Evolutionary conservation across 2,329 filamentous ascomycete genomes (phyloP).

Genomic region (Paraphoma sp.): DNA sequence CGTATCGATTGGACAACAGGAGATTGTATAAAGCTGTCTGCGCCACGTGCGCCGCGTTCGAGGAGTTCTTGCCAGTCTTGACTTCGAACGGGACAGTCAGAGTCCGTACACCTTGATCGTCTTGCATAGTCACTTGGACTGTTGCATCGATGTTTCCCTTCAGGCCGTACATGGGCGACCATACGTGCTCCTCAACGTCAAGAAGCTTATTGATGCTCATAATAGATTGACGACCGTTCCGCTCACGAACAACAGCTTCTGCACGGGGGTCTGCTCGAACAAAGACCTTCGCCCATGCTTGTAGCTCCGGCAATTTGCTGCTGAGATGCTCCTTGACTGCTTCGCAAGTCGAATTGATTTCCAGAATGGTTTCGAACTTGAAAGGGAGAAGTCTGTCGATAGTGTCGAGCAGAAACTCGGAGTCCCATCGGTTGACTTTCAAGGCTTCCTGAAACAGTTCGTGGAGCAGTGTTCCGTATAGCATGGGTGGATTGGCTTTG

Average conservation of each 20-base stretch:
- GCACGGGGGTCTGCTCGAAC: slow-evolving; percentile 73
- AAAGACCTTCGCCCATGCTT: slow-evolving; percentile 83
- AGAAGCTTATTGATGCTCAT: slow-evolving; percentile 93
- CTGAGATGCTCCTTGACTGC: slow-evolving; percentile 80
- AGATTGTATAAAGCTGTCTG: slow-evolving; percentile 96
- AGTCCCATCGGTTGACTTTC: slow-evolving; percentile 81
- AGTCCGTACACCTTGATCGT: slow-evolving; percentile 69
- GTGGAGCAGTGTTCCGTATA: slow-evolving; percentile 93
- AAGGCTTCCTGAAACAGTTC: slow-evolving; percentile 94
- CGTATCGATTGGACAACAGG: slow-evolving; percentile 88
- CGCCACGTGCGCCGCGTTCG: slow-evolving; percentile 82
- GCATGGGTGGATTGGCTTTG: slow-evolving; percentile 77
- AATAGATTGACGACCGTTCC: slow-evolving; percentile 75
- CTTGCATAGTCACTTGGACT: slow-evolving; percentile 82
- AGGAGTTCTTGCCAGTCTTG: slow-evolving; percentile 85
- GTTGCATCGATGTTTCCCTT: slow-evolving; percentile 99
- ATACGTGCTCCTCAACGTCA: slow-evolving; percentile 96
- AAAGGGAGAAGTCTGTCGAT: slow-evolving; percentile 74
- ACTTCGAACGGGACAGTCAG: slow-evolving; percentile 93
- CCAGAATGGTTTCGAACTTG: slow-evolving; percentile 88
- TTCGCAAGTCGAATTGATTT: slow-evolving; percentile 76
- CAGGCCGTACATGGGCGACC: slow-evolving; percentile 96
- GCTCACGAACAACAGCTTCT: slow-evolving; percentile 78
- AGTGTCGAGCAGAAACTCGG: slow-evolving; percentile 67
- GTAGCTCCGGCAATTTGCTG: slow-evolving; percentile 82